Evolutionary conservation across 371 early-diverging fungal genomes (phyloP).

Genomic region (Umbelopsis sp.): DNA sequence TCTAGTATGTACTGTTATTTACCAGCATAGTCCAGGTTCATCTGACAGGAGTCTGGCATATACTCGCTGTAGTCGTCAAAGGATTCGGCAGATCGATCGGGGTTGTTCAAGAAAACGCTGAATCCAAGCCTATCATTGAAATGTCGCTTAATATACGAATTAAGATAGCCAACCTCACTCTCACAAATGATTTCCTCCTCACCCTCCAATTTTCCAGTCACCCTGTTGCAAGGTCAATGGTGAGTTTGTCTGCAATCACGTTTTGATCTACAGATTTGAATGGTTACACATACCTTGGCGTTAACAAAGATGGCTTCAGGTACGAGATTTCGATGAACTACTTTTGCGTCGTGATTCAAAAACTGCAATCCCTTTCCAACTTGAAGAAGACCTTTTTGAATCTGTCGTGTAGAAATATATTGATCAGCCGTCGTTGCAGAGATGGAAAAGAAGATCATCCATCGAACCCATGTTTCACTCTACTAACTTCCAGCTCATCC

Average conservation of each 20-base stretch:
- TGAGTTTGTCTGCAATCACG: not conserved
- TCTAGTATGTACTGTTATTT: slow-evolving; percentile 50
- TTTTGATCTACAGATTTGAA: slow-evolving; percentile 41
- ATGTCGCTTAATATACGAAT: not conserved
- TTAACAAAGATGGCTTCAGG: slow-evolving; percentile 82
- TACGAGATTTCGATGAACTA: slow-evolving; percentile 79
- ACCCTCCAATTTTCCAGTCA: slow-evolving; percentile 92
- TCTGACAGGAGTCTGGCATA: slow-evolving; percentile 69
- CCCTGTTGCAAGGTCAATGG: slow-evolving; percentile 47
- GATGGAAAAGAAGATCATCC: not conserved
- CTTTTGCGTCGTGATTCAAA: slow-evolving; percentile 69
- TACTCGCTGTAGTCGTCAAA: slow-evolving; percentile 62
- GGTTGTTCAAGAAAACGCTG: slow-evolving; percentile 61
- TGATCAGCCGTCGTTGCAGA: not conserved
- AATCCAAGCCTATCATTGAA: slow-evolving; percentile 63
- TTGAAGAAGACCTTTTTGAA: slow-evolving; percentile 86
- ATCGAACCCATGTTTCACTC: not conserved
- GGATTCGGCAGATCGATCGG: slow-evolving; percentile 34
- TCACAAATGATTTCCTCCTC: slow-evolving; percentile 18
- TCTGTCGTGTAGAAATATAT: slow-evolving; percentile 35
- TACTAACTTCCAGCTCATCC: slow-evolving; percentile 73
- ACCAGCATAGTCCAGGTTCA: slow-evolving; percentile 73
- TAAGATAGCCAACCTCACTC: not conserved
- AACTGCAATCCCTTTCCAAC: slow-evolving; percentile 77
- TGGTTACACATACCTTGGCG: slow-evolving; percentile 59